Evolutionary conservation across 768 basidiomycete genomes (phyloP), one percentile per base, ranked within the genome.

Genomic region (Saitozyma podzolica): DNA sequence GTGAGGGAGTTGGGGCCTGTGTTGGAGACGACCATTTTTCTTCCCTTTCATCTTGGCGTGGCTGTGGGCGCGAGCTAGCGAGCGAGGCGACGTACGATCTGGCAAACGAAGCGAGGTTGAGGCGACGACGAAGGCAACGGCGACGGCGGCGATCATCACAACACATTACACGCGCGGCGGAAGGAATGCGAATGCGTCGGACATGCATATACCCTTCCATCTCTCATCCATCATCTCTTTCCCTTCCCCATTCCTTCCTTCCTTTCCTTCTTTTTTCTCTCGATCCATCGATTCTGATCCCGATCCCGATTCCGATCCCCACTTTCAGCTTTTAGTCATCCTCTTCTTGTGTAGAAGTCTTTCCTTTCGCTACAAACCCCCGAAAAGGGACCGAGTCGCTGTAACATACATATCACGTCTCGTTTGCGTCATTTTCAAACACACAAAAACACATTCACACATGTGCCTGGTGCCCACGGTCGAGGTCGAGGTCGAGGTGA

Each of bases 401-500:
- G 29, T 29, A 29, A 29, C 29, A 29, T 29, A 29, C 29, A 29
- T 29, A 29, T 29, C 29, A 2, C 29, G 29, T 29, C 29, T 29
- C 29, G 29, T 29, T 29, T 29, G 29, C 29, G 29, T 29, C 29
- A 29, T 29, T 57, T 57, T 48, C 56, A 20, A 19, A n/a, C 49
- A 50, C 16, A 45, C 3, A 50, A 45, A n/a, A 50, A 40, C 48
- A 58, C 50, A 47, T 58, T 47, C 48, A 55, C 37, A 20, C 14
- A 19, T 19, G 48, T 50, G 49, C 56, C 49, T 58, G 56, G 48
- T 58, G 48, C 48, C n/a, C n/a, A 49, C 48, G 49, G 56, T 50
- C 40, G 56, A 49, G 45, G 56, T 56, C n/a, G 49, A 50, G 49
- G 40, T 16, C 17, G 56, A 58, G 40, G 56, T 50, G 56, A 58